Conservation (phyloP, 1,284 basidiomycete species). For the Tausonia pullulans region DNA sequence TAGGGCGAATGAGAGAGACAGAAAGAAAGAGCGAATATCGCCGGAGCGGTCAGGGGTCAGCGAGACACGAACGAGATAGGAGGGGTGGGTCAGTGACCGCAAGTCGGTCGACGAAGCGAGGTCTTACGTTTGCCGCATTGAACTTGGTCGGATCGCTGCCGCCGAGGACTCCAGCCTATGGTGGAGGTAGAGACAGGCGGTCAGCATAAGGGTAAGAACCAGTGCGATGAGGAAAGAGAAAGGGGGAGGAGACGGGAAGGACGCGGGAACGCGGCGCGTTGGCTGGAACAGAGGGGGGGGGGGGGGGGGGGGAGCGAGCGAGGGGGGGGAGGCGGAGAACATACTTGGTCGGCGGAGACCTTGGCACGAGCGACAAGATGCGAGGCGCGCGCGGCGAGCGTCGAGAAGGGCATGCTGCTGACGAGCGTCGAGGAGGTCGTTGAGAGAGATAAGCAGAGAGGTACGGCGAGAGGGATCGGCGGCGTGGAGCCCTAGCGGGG, state of each 20-base stretch:
- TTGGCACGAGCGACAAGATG: not conserved
- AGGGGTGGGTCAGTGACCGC: too few species aligned
- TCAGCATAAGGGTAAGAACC: too few species aligned
- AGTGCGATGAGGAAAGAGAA: not conserved
- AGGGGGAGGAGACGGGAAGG: not conserved
- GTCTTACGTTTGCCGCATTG: constrained; percentile 42
- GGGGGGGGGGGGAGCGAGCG: not conserved
- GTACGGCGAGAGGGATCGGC: too few species aligned
- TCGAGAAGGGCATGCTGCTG: not conserved
- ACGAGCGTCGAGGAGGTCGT: not conserved
- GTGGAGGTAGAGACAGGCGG: not conserved
- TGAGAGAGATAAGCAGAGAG: too few species aligned
- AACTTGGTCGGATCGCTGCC: constrained; percentile 54
- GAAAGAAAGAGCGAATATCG: not conserved
- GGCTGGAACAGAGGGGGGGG: too few species aligned
- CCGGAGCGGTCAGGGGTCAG: not conserved
- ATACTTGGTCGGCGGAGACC: not conserved
- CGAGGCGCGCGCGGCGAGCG: not conserved
- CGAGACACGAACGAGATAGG: not conserved
- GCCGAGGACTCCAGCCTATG: constrained; percentile 54
- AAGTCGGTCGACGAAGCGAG: too few species aligned
- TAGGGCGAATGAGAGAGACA: not conserved
- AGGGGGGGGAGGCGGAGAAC: not conserved
- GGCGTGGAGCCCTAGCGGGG: too few species aligned
- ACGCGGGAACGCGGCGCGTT: too few species aligned